Percentiles rank a stretch among this genome's conserved stretches.
These are phyloP conservation scores for Vigna trinervia DNA, from an alignment of 306 rosid genomes.

Conservation along the genomic window DNA sequence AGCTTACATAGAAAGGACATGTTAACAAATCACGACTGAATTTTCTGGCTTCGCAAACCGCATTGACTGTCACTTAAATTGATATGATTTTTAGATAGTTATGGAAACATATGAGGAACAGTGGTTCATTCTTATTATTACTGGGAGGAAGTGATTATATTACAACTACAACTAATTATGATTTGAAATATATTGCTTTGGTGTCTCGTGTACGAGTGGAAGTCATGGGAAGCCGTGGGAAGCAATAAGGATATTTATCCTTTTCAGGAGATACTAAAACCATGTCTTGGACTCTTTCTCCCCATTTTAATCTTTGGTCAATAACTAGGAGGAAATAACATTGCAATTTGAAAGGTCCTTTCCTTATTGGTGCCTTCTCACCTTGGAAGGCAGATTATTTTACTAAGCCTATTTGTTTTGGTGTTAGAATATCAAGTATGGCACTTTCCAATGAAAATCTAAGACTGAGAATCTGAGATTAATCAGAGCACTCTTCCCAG, in stretches of 20 bases:
- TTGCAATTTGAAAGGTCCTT: slow-evolving; percentile 25
- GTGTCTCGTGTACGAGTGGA: background rate
- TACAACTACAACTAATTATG: background rate
- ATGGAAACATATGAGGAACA: slow-evolving; percentile 15
- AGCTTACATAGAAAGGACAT: slow-evolving; percentile 9
- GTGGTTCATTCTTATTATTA: background rate
- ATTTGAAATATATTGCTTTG: background rate
- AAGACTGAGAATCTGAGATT: background rate
- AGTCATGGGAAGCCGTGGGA: background rate
- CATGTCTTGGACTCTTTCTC: background rate
- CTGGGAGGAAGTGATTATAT: background rate
- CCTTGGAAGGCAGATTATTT: background rate
- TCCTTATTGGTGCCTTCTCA: background rate
- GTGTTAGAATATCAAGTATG: background rate
- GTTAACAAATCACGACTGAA: slow-evolving; percentile 17
- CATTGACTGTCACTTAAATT: background rate
- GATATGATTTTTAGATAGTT: slow-evolving; percentile 6
- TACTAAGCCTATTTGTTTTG: background rate
- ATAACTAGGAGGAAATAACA: background rate
- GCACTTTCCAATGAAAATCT: background rate
- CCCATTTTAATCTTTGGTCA: background rate
- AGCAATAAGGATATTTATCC: background rate
- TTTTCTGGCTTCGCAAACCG: background rate
- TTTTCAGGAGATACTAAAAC: background rate
- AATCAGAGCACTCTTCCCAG: background rate